Evolutionary conservation across 176 grass and related monocot genomes (phyloP), one percentile per base, ranked within the genome.

Genomic region (Eragrostis curvula): DNA sequence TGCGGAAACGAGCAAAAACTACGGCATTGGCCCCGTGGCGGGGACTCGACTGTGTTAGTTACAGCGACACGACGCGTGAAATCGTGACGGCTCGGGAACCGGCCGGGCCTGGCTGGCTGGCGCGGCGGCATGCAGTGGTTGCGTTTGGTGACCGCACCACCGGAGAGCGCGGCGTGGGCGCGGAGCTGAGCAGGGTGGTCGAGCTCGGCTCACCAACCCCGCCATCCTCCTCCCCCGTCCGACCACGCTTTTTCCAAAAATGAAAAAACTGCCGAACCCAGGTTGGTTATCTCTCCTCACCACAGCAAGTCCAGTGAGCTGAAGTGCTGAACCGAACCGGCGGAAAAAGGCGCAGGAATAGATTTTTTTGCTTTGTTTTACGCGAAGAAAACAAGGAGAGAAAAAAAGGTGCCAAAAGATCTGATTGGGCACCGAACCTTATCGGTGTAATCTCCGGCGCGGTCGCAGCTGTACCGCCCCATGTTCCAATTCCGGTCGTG

Each of bases 71-170:
- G 47, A 51, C 27, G 69, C 69, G 44, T 8, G 45, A 18, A 18
- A 1, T 15, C 9, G 9, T 12, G 9, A 12, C 9, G 47, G 71
- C 70, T 51, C 70, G 70, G 27, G 70, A 73, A 52, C 25, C 12
- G 42, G 41, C n/a, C n/a, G n/a, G n/a, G n/a, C n/a, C n/a, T n/a
- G 5, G 39, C 12, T 0, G 5, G 68, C 12, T 24, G 45, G 45
- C 45, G 4, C 42, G 75, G 75, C 30, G 60, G 56, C 8, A 61
- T 17, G 45, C 60, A 78, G 58, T 60, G 17, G 79, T 81, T 71
- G 79, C 41, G 79, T 81, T 81, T 81, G 79, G 67, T 45, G 67
- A 36, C 67, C 70, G 15, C 45, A 3, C 49, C 49, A 17, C 49
- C n/a, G n/a, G 32, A 36, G 32, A 2, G 32, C 32, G 32, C 32